phyloP scores from a whole-genome alignment of 2,329 filamentous ascomycete genomes.

The Macrophomina tecta region DNA sequence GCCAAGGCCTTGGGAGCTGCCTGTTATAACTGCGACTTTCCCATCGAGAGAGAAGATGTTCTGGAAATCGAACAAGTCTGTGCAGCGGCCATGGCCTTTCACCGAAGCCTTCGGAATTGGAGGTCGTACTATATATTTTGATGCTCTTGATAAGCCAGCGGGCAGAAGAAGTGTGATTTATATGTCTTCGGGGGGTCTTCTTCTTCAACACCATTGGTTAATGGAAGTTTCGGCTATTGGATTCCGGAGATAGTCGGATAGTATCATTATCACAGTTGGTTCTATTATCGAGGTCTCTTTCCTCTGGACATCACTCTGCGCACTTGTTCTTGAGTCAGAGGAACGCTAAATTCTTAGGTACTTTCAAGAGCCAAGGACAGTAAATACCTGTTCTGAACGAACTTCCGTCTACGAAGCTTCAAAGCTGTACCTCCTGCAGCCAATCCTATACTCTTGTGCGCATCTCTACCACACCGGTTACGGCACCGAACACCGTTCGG shows the following conservation, averaged over 20 bases:
- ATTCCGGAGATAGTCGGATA: neutral
- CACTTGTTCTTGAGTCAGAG: neutral
- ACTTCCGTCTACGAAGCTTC: neutral
- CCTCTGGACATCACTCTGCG: neutral
- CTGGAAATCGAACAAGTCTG: constrained; percentile 39
- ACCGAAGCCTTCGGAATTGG: no score
- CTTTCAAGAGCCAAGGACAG: neutral
- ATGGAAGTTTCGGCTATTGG: no score
- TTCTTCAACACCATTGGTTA: no score
- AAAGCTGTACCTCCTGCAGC: neutral
- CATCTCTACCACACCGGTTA: neutral
- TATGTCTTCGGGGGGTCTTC: no score
- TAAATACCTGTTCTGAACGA: neutral
- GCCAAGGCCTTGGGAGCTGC: constrained; percentile 48
- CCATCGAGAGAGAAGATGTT: constrained; percentile 46
- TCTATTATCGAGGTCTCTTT: neutral
- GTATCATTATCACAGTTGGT: neutral
- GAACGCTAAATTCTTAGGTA: neutral
- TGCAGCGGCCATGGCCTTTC: constrained; percentile 8
- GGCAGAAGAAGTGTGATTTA: no score
- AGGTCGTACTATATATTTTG: no score
- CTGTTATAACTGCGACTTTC: constrained; percentile 46
- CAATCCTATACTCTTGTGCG: neutral
- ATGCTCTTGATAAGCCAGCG: no score
- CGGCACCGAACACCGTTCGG: neutral